Conservation (phyloP, 2,329 filamentous ascomycete species). For the Botrytis porri region DNA sequence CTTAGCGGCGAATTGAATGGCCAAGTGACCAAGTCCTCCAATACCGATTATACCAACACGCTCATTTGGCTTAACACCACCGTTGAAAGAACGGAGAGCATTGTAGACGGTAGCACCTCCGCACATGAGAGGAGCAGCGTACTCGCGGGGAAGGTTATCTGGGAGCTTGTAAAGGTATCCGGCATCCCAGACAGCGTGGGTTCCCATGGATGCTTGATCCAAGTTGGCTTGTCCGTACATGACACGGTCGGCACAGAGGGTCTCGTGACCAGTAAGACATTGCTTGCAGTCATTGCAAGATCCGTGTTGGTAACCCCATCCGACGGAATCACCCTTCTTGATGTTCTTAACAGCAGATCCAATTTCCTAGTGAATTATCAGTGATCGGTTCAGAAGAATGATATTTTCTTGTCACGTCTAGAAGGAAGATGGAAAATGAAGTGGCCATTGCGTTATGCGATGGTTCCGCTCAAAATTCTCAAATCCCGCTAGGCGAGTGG, state of each 20-base stretch:
- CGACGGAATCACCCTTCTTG: constrained; percentile 46
- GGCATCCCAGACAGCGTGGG: constrained; percentile 42
- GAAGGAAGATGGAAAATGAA: not conserved
- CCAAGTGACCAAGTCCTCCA: constrained; percentile 60
- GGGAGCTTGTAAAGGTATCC: constrained; percentile 43
- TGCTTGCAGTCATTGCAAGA: constrained; percentile 46
- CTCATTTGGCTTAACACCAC: constrained; percentile 36
- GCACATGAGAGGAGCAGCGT: constrained; percentile 48
- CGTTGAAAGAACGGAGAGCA: constrained; percentile 37
- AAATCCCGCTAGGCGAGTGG: constrained; percentile 12
- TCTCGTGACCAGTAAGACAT: constrained; percentile 46
- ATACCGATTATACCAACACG: constrained; percentile 50
- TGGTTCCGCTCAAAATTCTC: not conserved
- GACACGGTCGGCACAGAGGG: constrained; percentile 43
- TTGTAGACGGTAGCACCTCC: constrained; percentile 45
- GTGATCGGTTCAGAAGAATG: not conserved
- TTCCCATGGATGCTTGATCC: constrained; percentile 49
- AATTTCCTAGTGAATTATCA: constrained; percentile 28
- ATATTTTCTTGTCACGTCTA: constrained; percentile 15
- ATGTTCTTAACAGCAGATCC: constrained; percentile 43
- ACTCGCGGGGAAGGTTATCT: constrained; percentile 39
- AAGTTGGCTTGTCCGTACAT: constrained; percentile 45
- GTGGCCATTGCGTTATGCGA: not conserved
- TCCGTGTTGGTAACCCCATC: constrained; percentile 46
- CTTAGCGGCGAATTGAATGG: constrained; percentile 60